Base-by-base conservation (phyloP, 169 alveolate species). In the Cryptosporidium sp. region DNA sequence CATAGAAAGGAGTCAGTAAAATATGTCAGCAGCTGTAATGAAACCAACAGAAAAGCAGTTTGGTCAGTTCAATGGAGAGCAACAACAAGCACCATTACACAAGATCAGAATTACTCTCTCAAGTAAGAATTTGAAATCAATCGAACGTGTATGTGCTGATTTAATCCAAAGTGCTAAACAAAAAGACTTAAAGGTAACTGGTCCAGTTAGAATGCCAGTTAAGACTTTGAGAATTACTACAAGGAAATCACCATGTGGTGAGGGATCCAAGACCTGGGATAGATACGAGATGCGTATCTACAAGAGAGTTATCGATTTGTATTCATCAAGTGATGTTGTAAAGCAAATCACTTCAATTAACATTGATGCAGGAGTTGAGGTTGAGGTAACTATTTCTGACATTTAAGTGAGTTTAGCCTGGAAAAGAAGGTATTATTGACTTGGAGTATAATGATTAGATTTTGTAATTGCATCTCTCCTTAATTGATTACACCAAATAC, bases 201-300 rank as follows among this genome's bases (percentile, higher is more conserved):
- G 99, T 74, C 99, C 99, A 41, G 99, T 97, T 84, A 95, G 99
- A 91, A 95, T 97, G 93, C 99, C 99, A 31, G 98, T 98, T 52
- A 97, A 96, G 96, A 96, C 96, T 84, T 96, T 98, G 55, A 96
- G 97, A 86, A 95, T 98, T 84, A 97, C 99, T 85, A 96, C 98
- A 41, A 94, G 99, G 84, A 98, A 97, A 94, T 95, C 99, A 41
- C 99, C 99, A 29, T 97, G 99, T 91, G 99, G 99, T 50, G 99
- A 98, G 93, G 99, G 99, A 74, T 97, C 99, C 67, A 97, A 97
- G 95, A 98, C 99, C 52, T 98, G 98, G 98, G 99, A 98, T 92
- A 95, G 99, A 91, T 97, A 95, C 93, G 99, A 97, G 95, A 93
- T 98, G 97, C 96, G 99, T 70, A 97, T 98, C 86, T 98, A 98